Evolutionary conservation across 768 basidiomycete species (phyloP).

Genomic region (Candolleomyces aberdarensis): DNA sequence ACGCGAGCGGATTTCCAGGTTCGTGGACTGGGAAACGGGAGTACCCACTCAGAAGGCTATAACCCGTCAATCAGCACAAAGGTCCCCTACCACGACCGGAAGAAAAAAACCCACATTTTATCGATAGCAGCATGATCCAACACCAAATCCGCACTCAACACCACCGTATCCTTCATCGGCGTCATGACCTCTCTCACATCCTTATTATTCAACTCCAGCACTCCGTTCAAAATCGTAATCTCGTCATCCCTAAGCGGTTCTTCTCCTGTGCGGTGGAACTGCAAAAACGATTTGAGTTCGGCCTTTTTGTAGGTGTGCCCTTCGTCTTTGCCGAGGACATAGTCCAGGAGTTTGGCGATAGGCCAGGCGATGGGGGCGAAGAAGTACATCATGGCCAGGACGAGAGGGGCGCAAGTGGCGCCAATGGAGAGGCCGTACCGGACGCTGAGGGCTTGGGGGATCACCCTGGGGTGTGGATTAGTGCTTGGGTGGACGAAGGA

Average conservation of each 20-base stretch:
- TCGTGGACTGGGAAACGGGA: conserved; percentile 90
- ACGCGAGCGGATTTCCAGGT: conserved; percentile 62
- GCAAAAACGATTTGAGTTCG: conserved; percentile 73
- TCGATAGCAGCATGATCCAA: conserved; percentile 81
- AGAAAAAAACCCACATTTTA: conserved; percentile 44
- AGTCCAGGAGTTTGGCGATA: conserved; percentile 79
- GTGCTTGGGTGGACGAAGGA: not conserved
- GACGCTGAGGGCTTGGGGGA: conserved; percentile 73
- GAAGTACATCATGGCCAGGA: conserved; percentile 69
- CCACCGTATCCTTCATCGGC: conserved; percentile 79
- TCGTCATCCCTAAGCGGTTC: conserved; percentile 81
- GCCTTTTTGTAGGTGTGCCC: conserved; percentile 79
- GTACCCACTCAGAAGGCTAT: conserved; percentile 75
- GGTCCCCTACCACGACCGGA: not conserved
- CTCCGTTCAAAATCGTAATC: conserved; percentile 77
- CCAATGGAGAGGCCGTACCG: conserved; percentile 82
- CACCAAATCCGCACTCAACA: conserved; percentile 72
- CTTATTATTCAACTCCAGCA: conserved; percentile 74
- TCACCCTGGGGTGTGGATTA: conserved; percentile 34
- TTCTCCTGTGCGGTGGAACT: conserved; percentile 74
- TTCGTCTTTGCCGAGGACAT: conserved; percentile 72
- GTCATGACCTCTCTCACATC: conserved; percentile 81
- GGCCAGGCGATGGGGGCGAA: conserved; percentile 79
- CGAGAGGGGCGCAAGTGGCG: conserved; percentile 73
- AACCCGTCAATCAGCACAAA: not conserved